Conservation (phyloP, 768 basidiomycete species). For the Mycena venus region DNA sequence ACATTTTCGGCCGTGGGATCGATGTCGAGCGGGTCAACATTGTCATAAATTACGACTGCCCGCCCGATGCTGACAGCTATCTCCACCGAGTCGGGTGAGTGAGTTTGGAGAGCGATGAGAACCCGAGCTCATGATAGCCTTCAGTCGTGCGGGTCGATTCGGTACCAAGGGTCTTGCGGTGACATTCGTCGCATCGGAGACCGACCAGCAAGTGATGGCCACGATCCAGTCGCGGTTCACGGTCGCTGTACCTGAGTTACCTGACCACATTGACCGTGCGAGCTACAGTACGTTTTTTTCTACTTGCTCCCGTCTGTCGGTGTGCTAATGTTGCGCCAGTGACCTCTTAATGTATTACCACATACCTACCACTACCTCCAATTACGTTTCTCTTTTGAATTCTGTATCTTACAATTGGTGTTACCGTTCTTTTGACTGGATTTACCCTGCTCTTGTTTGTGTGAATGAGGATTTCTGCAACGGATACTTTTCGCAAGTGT, state of each 20-base stretch:
- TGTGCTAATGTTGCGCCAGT: constrained; percentile 44
- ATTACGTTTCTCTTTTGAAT: constrained; percentile 21
- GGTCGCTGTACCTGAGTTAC: constrained; percentile 95
- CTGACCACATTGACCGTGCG: constrained; percentile 93
- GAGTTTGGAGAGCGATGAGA: not conserved
- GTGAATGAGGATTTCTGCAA: not conserved
- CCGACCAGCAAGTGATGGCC: constrained; percentile 94
- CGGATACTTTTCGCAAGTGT: too few species aligned
- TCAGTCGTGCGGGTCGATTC: constrained; percentile 96
- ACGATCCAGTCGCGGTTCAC: constrained; percentile 97
- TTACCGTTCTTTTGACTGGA: constrained; percentile 6
- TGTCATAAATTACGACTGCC: constrained; percentile 98
- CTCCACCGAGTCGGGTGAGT: constrained; percentile 95
- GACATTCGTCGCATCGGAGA: constrained; percentile 94
- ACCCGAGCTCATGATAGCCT: not conserved
- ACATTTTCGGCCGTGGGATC: constrained; percentile 99
- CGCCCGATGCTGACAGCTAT: constrained; percentile 97
- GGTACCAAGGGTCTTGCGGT: constrained; percentile 99
- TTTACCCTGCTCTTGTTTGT: constrained; percentile 7
- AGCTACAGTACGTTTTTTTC: constrained; percentile 87
- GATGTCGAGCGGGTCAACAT: constrained; percentile 99
- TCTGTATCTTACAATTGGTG: constrained; percentile 35
- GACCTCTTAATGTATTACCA: constrained; percentile 59
- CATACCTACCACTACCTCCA: constrained; percentile 10
- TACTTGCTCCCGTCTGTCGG: not conserved